Evolutionary conservation across 116 monocot genomes (phyloP), one percentile per base, ranked within the genome.

Genomic region (Dioscorea cayenensis): DNA sequence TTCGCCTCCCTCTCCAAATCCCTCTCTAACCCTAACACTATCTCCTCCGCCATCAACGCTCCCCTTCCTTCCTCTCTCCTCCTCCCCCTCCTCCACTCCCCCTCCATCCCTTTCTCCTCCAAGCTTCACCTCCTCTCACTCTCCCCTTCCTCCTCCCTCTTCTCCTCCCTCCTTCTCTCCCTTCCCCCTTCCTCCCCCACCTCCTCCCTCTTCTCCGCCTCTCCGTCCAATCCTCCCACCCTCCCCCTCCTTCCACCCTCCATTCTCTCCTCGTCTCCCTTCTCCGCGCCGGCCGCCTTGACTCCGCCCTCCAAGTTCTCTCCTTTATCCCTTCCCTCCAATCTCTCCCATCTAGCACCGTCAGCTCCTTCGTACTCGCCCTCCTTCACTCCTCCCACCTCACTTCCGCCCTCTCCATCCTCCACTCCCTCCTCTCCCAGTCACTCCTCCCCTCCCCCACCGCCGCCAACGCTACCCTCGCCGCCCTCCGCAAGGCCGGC

Each of bases 381-480:
- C 85, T 88, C 62, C 69, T 86, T 63, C 12, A 58, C 13, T 72
- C 78, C 20, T 82, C 81, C 28, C 83, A 85, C 50, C 67, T 84
- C 14, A 22, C 21, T 21, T 83, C 85, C 63, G 85, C 92, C 36
- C 32, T 88, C 21, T 78, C 81, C 63, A 22, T 92, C 18, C 81
- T 88, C 52, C 60, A 14, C n/a, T 79, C 81, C 62, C 67, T 77
- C 19, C 67, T 81, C 14, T 29, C 65, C 6, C 37, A 63, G 13
- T 64, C 63, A 14, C 25, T 43, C 27, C 28, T 22, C 19, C 75
- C 65, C 25, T 71, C 74, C 11, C 14, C 67, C 21, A n/a, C 35
- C 36, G 16, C 81, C 29, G 79, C 85, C 75, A 80, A 83, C 65
- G 62, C 51, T 8, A n/a, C 88, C 21, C 81, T 91, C 27, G 11